Evolutionary conservation across 2,329 filamentous ascomycete genomes (phyloP).

Genomic region (Fusarium secorum): DNA sequence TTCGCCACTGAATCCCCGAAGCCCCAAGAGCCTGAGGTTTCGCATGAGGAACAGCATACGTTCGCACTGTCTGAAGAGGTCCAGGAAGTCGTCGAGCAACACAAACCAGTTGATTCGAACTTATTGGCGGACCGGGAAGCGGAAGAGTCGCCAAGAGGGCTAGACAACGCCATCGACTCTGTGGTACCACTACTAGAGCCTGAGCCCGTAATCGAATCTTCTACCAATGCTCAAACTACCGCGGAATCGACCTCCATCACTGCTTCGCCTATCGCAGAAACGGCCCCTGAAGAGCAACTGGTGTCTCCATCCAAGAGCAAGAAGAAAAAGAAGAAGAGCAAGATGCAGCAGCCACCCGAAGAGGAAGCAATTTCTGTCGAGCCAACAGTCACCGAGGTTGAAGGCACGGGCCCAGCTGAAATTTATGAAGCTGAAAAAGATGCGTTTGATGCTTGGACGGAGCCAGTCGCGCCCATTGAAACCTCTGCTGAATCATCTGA

Average conservation of each 20-base stretch:
- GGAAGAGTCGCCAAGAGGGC: not conserved
- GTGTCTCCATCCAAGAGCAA: slow-evolving; percentile 32
- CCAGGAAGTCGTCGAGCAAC: not conserved
- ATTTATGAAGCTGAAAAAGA: slow-evolving; percentile 13
- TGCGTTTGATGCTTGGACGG: slow-evolving; percentile 30
- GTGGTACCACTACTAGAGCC: slow-evolving; percentile 5
- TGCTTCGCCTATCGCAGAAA: not conserved
- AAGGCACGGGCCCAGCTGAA: not conserved
- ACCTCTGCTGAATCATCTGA: not conserved
- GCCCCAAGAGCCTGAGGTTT: not conserved
- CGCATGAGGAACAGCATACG: not conserved
- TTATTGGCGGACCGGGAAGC: not conserved
- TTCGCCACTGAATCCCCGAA: not conserved
- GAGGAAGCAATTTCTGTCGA: slow-evolving; percentile 2
- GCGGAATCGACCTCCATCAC: slow-evolving; percentile 24
- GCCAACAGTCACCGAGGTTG: not conserved
- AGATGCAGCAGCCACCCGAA: slow-evolving; percentile 9
- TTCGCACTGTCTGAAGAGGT: not conserved
- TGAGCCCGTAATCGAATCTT: not conserved
- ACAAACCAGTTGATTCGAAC: not conserved
- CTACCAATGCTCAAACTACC: not conserved
- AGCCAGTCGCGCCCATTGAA: slow-evolving; percentile 1
- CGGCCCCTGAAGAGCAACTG: not conserved
- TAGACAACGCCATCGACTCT: not conserved
- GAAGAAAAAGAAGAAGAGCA: slow-evolving; percentile 42